Percentiles rank a stretch among this genome's conserved stretches.
phyloP scores from a whole-genome alignment of 75 land plant species.

The Picea sitchensis region DNA sequence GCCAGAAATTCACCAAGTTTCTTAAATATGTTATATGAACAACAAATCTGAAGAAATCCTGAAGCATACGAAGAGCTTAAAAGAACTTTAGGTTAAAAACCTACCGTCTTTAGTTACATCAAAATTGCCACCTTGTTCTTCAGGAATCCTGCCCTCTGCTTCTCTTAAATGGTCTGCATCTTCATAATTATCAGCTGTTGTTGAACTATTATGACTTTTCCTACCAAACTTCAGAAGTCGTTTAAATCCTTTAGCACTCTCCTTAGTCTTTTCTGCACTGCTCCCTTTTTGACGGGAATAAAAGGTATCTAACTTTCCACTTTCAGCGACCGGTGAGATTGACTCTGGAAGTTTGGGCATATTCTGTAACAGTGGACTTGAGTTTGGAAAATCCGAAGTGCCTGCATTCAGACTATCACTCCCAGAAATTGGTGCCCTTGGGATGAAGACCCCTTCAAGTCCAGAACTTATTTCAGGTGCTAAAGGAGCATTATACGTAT shows the following conservation, averaged over 20 bases:
- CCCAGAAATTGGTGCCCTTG: conserved; percentile 8
- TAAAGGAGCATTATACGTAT: not conserved
- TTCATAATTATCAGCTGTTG: conserved; percentile 19
- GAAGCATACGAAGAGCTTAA: not conserved
- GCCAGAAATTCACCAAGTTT: not conserved
- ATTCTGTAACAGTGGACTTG: not conserved
- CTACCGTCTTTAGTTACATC: not conserved
- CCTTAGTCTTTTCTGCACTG: conserved; percentile 49
- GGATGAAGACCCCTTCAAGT: conserved; percentile 1
- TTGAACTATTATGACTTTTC: conserved; percentile 34
- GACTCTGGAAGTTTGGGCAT: conserved; percentile 15
- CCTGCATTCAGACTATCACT: not conserved
- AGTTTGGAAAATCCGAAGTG: conserved; percentile 1
- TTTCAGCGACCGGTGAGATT: conserved; percentile 9
- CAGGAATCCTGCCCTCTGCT: not conserved
- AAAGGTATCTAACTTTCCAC: conserved; percentile 19
- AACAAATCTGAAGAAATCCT: not conserved
- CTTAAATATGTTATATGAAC: no score
- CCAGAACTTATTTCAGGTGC: conserved; percentile 1
- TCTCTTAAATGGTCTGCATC: conserved; percentile 24
- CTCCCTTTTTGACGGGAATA: conserved; percentile 10
- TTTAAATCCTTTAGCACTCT: conserved; percentile 74
- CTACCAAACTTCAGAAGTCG: conserved; percentile 70
- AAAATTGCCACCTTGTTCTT: conserved; percentile 23
- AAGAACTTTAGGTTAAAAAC: not conserved